These are phyloP conservation scores for Amaranthus palmeri DNA, from an alignment of 148 eudicot genomes.

Conservation along the genomic window DNA sequence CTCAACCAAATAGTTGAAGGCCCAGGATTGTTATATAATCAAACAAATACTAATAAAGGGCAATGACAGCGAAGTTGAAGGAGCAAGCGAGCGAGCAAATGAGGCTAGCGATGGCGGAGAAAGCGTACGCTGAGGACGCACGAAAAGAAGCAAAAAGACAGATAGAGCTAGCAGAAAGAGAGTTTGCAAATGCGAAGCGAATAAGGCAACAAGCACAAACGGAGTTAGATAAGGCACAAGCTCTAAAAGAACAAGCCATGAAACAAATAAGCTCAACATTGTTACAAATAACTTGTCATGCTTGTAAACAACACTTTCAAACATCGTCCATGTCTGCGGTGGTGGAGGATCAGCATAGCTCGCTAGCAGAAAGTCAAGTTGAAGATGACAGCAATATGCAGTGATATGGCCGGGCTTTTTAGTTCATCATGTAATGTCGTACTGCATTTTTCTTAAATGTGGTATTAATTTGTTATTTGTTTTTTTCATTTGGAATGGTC, in stretches of 20 bases:
- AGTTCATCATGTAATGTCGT: not conserved
- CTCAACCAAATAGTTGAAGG: too few relatives aligned
- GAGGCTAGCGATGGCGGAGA: conserved; percentile 60
- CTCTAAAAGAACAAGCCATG: conserved; percentile 51
- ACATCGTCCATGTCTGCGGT: not conserved
- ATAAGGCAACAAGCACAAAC: conserved; percentile 64
- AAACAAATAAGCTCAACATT: conserved; percentile 43
- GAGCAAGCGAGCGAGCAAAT: conserved; percentile 47
- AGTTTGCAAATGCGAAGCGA: conserved; percentile 66
- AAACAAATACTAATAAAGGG: too few relatives aligned
- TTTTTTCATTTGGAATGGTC: not conserved
- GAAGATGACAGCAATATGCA: conserved; percentile 13
- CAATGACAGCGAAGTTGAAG: conserved; percentile 11
- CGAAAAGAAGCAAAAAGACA: conserved; percentile 57
- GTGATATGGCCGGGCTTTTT: not conserved
- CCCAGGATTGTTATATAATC: too few relatives aligned
- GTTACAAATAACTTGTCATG: conserved; percentile 62
- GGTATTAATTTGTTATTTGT: not conserved
- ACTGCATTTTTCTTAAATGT: not conserved
- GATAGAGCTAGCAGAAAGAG: conserved; percentile 60
- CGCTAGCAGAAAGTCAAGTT: conserved; percentile 30
- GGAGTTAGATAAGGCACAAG: conserved; percentile 63
- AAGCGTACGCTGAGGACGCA: conserved; percentile 66
- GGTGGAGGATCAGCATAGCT: conserved; percentile 24
- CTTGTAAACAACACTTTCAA: conserved; percentile 49